A percentile compares a stretch with the other conserved stretches of the same genome.
Conservation (phyloP, 257 asterid genomes). For the Lavandula angustifolia region DNA sequence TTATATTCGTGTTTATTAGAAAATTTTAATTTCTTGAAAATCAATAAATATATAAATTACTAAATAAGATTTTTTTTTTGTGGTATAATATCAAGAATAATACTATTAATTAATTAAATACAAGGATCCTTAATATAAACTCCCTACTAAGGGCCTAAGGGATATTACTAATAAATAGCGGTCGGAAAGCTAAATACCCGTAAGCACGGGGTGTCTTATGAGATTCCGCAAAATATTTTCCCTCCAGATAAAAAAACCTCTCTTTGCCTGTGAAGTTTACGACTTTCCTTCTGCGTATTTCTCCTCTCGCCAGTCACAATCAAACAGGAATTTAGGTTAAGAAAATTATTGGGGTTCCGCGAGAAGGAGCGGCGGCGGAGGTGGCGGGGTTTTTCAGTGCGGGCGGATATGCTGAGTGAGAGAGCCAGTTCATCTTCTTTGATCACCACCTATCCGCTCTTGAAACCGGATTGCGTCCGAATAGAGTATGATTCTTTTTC, state of each 20-base stretch:
- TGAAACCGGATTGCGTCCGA: constrained; percentile 77
- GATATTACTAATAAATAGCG: too few species aligned
- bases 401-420: constrained; percentile 44
- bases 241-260: constrained; percentile 3
- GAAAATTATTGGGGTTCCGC: constrained; percentile 56
- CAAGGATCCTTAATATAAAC: too few species aligned
- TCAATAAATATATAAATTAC: too few species aligned
- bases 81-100: too few species aligned
- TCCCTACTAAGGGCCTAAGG: too few species aligned
- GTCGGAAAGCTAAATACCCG: too few species aligned
- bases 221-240: constrained; percentile 9
- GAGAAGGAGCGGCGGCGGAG: constrained; percentile 36
- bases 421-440: constrained; percentile 64
- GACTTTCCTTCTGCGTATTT: constrained; percentile 24
- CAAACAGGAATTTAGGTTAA: constrained; percentile 16
- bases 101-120: too few species aligned
- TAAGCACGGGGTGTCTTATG: constrained; percentile 4
- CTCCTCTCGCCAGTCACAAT: constrained; percentile 26
- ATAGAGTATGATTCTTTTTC: constrained; percentile 42
- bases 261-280: constrained; percentile 18
- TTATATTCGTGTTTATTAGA: too few species aligned
- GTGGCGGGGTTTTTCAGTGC: constrained; percentile 37
- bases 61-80: too few species aligned
- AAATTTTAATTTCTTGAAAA: too few species aligned
- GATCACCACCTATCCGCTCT: constrained; percentile 75